Evolutionary conservation across 108 stramenopile genomes (phyloP).

Genomic region (Pseudonitzschia multiseries): DNA sequence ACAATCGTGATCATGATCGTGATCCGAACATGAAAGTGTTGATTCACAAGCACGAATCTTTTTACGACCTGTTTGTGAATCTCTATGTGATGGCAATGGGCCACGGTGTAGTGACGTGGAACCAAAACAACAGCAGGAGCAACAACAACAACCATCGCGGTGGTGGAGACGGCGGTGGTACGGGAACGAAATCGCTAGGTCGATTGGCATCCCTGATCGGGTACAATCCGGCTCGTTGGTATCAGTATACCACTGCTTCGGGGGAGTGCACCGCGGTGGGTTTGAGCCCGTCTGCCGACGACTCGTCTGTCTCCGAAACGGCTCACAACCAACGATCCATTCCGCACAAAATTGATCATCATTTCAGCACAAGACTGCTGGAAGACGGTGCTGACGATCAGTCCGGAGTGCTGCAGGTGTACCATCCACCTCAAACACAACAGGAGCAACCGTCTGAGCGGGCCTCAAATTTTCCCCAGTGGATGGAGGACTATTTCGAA

Average conservation of each 20-base stretch:
- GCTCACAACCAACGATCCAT: neutral
- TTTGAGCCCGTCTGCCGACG: neutral
- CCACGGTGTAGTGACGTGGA: conserved; percentile 28
- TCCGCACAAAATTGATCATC: conserved; percentile 6
- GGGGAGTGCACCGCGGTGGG: neutral
- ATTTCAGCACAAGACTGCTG: neutral
- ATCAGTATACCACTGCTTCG: neutral
- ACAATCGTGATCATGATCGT: no score
- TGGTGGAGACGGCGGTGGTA: no score
- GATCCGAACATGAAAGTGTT: no score
- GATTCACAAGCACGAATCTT: neutral
- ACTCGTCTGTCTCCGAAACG: neutral
- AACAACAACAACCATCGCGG: no score
- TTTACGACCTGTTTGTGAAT: conserved; percentile 40
- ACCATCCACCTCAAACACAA: neutral
- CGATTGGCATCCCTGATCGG: conserved; percentile 32
- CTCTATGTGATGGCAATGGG: conserved; percentile 40
- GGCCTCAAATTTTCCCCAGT: conserved; percentile 25
- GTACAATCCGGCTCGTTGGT: conserved; percentile 27
- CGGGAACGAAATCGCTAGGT: conserved; percentile 7
- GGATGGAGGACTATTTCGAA: conserved; percentile 49
- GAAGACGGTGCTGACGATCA: neutral
- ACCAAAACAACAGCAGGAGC: conserved; percentile 19
- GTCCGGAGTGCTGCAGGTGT: neutral
- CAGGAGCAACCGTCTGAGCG: neutral